Base-by-base conservation (phyloP, 2,329 filamentous ascomycete genomes). In the Clonostachys sp. region DNA sequence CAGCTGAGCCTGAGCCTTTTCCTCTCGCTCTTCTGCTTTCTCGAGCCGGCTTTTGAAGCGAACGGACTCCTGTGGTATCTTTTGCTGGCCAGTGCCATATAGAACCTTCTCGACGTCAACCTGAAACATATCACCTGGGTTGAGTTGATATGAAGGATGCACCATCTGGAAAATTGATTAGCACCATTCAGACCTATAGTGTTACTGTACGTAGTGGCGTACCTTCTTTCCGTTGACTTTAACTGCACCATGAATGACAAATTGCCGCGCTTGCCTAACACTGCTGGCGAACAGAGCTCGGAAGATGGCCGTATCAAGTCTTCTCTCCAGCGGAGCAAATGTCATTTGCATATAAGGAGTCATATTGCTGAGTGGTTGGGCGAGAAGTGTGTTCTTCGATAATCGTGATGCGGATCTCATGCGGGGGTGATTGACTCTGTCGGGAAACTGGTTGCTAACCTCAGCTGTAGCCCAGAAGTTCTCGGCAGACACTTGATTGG, bases 91-190 rank as follows among this genome's bases (percentile, higher is more conserved):
- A 2, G 91, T 96, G 34, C 89, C 92, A 59, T 80, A 91, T 67
- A 99, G 78, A 48, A 99, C 94, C 57, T 86, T 83, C 38, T 96
- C 89, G 35, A 88, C 78, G 17, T 96, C 87, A 58, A 99, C 92
- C 65, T 95, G 90, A 77, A 99, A 99, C 83, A 99, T 89, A 65
- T 99, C 94, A 56, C 94, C 94, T 4, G 94, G 95, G 67, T 99
- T 99, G 38, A 99, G 80, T 54, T 91, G 84, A 67, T 99, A 99
- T 47, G 90, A 87, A 9, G 94, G 91, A 62, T 94, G 89, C 53
- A 80, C 77, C 88, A 97, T 96, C 92, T 96, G 47, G 41, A 41
- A 35, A 13, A 9, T 1, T 24, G 4, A 24, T 50, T 45, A 43
- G 41, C 7, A 30, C 16, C 12, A 10, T 13, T 10, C 35, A 40